These are phyloP conservation scores for Lagenaria siceraria DNA, from an alignment of 306 rosid genomes.

Conservation along the genomic window DNA sequence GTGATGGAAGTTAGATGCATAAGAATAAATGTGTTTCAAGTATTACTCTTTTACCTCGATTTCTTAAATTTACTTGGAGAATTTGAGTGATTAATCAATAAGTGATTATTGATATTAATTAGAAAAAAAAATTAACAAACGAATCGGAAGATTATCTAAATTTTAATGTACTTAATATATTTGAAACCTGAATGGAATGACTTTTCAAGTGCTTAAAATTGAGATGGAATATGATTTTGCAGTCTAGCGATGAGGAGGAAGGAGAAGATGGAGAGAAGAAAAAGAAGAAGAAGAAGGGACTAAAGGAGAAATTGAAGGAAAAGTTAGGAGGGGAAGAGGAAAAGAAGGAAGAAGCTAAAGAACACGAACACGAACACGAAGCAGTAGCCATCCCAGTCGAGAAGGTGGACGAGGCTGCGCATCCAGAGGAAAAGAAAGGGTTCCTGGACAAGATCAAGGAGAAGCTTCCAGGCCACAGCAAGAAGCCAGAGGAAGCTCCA, in stretches of 20 bases:
- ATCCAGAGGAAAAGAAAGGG: slow-evolving; percentile 63
- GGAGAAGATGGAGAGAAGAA: slow-evolving; percentile 36
- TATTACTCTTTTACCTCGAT: no score
- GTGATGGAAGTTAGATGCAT: no score
- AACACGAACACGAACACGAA: slow-evolving; percentile 14
- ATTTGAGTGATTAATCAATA: no score
- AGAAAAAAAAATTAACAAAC: no score
- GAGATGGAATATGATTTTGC: not conserved
- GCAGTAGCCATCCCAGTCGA: slow-evolving; percentile 35
- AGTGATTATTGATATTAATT: no score
- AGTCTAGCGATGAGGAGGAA: slow-evolving; percentile 75
- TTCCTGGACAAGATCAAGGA: slow-evolving; percentile 70
- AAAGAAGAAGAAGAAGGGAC: slow-evolving; percentile 8
- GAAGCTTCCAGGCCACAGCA: slow-evolving; percentile 60
- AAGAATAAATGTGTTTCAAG: no score
- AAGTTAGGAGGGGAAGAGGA: slow-evolving; percentile 14
- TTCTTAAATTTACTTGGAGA: no score
- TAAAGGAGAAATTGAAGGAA: slow-evolving; percentile 10
- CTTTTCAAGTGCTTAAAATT: no score
- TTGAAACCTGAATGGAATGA: no score
- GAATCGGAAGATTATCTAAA: no score
- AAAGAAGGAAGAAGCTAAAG: slow-evolving; percentile 10
- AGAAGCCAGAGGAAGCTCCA: slow-evolving; percentile 42
- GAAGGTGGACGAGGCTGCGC: slow-evolving; percentile 27
- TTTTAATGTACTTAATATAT: no score